A percentile compares a stretch with the other conserved stretches of the same genome.
Conservation (phyloP, 2,329 filamentous ascomycete genomes). For the Colletotrichum tabaci region DNA sequence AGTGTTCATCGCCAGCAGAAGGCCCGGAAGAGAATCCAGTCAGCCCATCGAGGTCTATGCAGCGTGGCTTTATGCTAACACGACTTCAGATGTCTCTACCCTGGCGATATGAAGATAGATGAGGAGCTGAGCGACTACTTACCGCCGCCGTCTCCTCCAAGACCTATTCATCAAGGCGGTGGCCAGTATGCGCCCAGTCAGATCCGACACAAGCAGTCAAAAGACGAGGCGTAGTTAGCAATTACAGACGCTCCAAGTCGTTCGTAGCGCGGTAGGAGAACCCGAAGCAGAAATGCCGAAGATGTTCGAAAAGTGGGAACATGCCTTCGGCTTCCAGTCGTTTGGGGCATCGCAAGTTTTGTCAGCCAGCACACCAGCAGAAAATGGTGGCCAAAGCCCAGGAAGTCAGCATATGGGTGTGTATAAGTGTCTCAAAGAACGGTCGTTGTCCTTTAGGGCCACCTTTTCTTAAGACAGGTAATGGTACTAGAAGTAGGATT, state of each 20-base stretch:
- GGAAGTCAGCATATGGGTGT: not conserved
- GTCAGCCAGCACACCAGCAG: not conserved
- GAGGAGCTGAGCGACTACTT: conserved; percentile 1
- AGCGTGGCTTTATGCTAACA: not conserved
- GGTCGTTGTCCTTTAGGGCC: not conserved
- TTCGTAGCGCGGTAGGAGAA: not conserved
- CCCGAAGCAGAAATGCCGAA: not conserved
- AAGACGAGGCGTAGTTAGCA: not conserved
- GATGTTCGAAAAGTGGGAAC: not conserved
- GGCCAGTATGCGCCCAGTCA: conserved; percentile 33
- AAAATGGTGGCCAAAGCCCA: not conserved
- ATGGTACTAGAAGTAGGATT: not conserved
- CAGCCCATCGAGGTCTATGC: not conserved
- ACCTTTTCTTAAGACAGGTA: not conserved
- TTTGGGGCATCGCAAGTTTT: not conserved
- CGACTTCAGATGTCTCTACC: not conserved
- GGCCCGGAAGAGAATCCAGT: conserved; percentile 11
- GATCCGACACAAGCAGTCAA: conserved; percentile 5
- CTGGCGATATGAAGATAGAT: not conserved
- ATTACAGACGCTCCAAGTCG: no score
- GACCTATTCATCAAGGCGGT: conserved; percentile 39
- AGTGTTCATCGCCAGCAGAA: not conserved
- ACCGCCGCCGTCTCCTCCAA: conserved; percentile 35
- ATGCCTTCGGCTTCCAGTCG: not conserved
- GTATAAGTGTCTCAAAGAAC: no score